These are phyloP conservation scores for Claviceps humidiphila DNA, from an alignment of 2,329 filamentous ascomycete genomes.

Conservation along the genomic window DNA sequence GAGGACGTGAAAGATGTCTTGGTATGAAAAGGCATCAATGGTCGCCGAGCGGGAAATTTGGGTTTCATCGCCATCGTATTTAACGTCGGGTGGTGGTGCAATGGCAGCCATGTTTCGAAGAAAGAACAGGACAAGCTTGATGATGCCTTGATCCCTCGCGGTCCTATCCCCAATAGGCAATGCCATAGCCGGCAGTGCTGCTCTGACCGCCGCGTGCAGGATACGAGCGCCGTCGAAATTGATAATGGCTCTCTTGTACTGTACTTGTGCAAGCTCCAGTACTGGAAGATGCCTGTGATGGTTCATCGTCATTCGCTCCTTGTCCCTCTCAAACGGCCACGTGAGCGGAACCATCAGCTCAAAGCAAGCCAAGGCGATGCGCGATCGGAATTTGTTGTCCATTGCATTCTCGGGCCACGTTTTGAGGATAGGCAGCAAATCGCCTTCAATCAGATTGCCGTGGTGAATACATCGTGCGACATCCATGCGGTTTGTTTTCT, in stretches of 20 bases:
- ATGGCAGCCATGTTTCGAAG: constrained; percentile 84
- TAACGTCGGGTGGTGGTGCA: constrained; percentile 54
- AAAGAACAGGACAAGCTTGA: constrained; percentile 81
- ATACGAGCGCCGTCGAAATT: constrained; percentile 68
- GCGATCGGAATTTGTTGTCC: constrained; percentile 62
- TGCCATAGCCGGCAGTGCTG: constrained; percentile 78
- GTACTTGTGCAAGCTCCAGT: constrained; percentile 72
- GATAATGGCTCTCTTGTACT: constrained; percentile 80
- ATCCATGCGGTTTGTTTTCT: constrained; percentile 86
- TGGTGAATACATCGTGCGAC: constrained; percentile 87
- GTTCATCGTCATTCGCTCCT: constrained; percentile 76
- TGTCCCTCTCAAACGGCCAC: constrained; percentile 77
- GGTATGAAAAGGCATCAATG: constrained; percentile 78
- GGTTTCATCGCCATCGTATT: constrained; percentile 75
- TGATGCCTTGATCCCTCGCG: constrained; percentile 75
- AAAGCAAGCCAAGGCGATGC: constrained; percentile 71
- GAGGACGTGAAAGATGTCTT: constrained; percentile 78
- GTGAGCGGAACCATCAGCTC: constrained; percentile 87
- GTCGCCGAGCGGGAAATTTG: constrained; percentile 79
- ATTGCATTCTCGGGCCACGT: constrained; percentile 62
- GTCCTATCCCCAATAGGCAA: constrained; percentile 61
- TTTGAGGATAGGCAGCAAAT: constrained; percentile 79
- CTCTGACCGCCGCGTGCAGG: constrained; percentile 66
- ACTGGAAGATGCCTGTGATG: constrained; percentile 87
- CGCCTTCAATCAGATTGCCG: constrained; percentile 80